phyloP scores from a whole-genome alignment of 257 asterid species.

The Orobanche coerulescens region DNA sequence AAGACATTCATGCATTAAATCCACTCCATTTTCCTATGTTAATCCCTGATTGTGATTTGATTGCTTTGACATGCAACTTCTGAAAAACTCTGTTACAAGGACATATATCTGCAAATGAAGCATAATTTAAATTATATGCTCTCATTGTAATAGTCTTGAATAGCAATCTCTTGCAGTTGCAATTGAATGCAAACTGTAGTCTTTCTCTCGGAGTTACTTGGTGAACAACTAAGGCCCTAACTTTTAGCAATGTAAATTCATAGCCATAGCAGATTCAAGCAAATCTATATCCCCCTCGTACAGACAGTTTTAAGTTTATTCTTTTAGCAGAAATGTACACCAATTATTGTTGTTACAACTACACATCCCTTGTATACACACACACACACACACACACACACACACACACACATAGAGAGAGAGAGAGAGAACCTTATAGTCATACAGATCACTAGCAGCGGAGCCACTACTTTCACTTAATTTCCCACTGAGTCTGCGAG shows the following conservation, averaged over 20 bases:
- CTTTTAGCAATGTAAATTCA: background rate
- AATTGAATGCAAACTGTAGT: background rate
- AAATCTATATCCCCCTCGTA: background rate
- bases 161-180: background rate
- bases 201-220: background rate
- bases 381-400: background rate
- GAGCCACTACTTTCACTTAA: slow-evolving; percentile 92
- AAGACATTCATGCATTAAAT: background rate
- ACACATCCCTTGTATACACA: background rate
- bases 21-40: background rate
- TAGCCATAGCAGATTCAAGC: slow-evolving; percentile 6
- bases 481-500: slow-evolving; percentile 80
- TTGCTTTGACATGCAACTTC: background rate
- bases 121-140: background rate
- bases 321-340: background rate
- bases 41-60: background rate
- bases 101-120: background rate
- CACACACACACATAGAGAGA: background rate
- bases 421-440: slow-evolving; percentile 56
- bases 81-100: background rate
- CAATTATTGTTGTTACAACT: background rate
- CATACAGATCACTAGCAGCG: slow-evolving; percentile 80
- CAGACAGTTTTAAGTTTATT: background rate
- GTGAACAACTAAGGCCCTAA: background rate
- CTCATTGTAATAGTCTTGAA: background rate